phyloP scores from a whole-genome alignment of 2,329 filamentous ascomycete genomes.

The Aureobasidium sp. region DNA sequence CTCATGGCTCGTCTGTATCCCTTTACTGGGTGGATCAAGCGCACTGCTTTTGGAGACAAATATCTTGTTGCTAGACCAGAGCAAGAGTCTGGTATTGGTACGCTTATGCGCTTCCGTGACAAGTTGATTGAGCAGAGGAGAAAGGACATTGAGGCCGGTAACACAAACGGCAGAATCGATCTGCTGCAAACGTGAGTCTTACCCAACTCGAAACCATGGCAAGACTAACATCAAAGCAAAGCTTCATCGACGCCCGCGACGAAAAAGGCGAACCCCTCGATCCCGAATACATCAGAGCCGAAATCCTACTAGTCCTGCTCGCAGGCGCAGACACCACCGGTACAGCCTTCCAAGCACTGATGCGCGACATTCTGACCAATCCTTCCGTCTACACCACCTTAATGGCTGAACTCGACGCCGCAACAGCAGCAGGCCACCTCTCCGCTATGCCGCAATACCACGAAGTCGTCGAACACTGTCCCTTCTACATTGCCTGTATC shows the following conservation, averaged over 20 bases:
- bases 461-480: neutral
- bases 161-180: conserved; percentile 40
- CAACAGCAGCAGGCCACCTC: conserved; percentile 19
- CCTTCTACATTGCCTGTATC: conserved; percentile 12
- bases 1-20: conserved; percentile 47
- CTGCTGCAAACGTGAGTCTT: conserved; percentile 44
- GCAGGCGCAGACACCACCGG: conserved; percentile 47
- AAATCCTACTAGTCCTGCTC: conserved; percentile 46
- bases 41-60: conserved; percentile 42
- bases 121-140: conserved; percentile 44
- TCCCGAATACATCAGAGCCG: conserved; percentile 47
- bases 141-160: conserved; percentile 41
- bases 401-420: conserved; percentile 39
- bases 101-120: conserved; percentile 52
- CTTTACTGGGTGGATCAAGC: conserved; percentile 50
- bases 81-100: conserved; percentile 48
- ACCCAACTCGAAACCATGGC: neutral
- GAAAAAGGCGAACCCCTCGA: conserved; percentile 39
- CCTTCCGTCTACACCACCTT: conserved; percentile 36
- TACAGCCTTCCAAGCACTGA: conserved; percentile 32
- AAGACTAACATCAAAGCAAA: neutral
- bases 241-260: conserved; percentile 32
- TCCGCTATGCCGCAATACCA: conserved; percentile 3
- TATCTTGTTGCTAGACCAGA: conserved; percentile 49
- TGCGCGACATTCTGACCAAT: conserved; percentile 17